Base-by-base conservation (phyloP, 2,329 filamentous ascomycete species). In the Orbilia brochopaga region DNA sequence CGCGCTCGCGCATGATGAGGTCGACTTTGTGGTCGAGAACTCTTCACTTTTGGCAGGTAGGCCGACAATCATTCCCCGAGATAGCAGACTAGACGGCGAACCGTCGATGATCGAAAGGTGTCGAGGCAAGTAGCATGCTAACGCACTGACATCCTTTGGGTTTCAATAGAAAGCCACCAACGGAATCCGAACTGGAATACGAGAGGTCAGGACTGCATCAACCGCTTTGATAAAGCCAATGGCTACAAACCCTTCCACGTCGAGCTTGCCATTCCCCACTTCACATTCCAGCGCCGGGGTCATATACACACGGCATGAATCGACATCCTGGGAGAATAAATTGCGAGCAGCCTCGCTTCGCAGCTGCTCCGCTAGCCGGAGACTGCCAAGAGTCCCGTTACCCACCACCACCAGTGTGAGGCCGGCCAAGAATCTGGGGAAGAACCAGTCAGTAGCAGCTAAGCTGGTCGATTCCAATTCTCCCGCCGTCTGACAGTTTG, bases 341-440 rank as follows among this genome's bases (percentile, higher is more conserved):
- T 23, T 35, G 35, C 27, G 35, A 48, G 42, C 50, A 51, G 64
- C 64, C 40, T 69, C 57, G 57, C 51, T 51, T 56, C 56, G 44
- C 21, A 17, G 35, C 32, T n/a, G 27, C 30, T 52, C 56, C 62
- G 15, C 44, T 60, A 61, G 40, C 56, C 56, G 56, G 13, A 2
- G 13, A 40, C 7, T 35, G 60, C 60, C 60, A 64, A 64, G 51
- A 37, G 13, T 21, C 35, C 35, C 51, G 19, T 19, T 17, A 32
- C 58, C 35, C 51, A 53, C 48, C 48, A 35, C 55, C 56, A 60
- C 62, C 24, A 24, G n/a, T 2, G 6, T 10, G 42, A 62, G 57
- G 44, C 55, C 62, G 44, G 58, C 51, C 46, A 40, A 42, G 32
- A 54, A 69, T 63, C 65, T 63, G 65, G 65, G 65, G 65, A 69